phyloP scores from a whole-genome alignment of 176 grass and related monocot genomes.

The Eragrostis curvula region DNA sequence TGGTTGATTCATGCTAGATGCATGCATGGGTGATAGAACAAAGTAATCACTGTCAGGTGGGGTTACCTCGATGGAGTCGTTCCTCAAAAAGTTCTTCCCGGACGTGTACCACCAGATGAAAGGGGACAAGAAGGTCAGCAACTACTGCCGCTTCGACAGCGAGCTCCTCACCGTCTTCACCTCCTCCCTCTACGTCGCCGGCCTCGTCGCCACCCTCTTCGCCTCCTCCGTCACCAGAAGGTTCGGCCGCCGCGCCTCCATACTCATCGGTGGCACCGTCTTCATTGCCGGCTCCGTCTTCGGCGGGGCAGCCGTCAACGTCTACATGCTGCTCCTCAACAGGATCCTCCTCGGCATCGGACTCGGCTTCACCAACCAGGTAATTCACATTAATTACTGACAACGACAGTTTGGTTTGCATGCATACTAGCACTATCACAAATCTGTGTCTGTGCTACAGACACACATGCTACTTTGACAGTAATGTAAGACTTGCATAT shows the following conservation, averaged over 20 bases:
- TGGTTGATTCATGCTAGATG: background rate
- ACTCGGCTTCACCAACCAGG: constrained; percentile 96
- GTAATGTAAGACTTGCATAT: too few relatives aligned
- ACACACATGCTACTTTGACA: too few relatives aligned
- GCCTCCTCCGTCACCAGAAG: constrained; percentile 74
- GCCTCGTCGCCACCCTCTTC: constrained; percentile 72
- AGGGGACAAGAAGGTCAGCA: constrained; percentile 51
- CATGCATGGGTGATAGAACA: background rate
- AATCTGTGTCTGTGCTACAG: too few relatives aligned
- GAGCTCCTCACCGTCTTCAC: constrained; percentile 95
- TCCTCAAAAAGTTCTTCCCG: constrained; percentile 80
- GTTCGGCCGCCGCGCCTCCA: constrained; percentile 82
- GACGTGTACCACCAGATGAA: constrained; percentile 70
- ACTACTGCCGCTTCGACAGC: constrained; percentile 95
- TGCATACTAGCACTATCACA: background rate
- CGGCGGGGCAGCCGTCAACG: constrained; percentile 65
- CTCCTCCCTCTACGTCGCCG: constrained; percentile 90
- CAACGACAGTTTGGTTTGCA: background rate
- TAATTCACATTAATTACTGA: constrained; percentile 25
- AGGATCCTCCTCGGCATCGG: constrained; percentile 83
- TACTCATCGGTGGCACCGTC: constrained; percentile 73
- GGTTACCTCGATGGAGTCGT: constrained; percentile 81
- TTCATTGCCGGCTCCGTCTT: constrained; percentile 72
- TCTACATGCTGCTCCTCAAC: constrained; percentile 90
- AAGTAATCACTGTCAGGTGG: constrained; percentile 48